phyloP scores from a whole-genome alignment of 1,284 basidiomycete genomes.

The Puccinia triticina region DNA sequence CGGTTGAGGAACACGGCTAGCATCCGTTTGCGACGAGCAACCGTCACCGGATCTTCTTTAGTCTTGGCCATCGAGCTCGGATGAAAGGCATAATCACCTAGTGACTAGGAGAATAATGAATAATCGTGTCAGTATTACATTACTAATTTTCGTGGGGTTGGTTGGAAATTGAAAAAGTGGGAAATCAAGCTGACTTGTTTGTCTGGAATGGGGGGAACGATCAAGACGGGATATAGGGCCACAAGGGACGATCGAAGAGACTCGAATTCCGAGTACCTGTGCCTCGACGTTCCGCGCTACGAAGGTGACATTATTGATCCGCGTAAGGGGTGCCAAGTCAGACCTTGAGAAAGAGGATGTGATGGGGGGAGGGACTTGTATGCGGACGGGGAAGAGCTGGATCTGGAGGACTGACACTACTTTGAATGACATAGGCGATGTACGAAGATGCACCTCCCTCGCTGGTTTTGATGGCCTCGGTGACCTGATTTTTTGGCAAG shows the following conservation, averaged over 20 bases:
- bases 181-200: conserved; percentile 70
- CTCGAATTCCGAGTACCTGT: conserved; percentile 97
- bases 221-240: conserved; percentile 90
- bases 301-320: neutral
- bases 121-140: neutral
- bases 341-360: conserved; percentile 18
- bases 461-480: conserved; percentile 91
- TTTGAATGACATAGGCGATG: conserved; percentile 89
- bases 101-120: conserved; percentile 58
- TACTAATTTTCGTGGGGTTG: neutral
- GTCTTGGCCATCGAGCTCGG: conserved; percentile 75
- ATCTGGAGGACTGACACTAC: conserved; percentile 71
- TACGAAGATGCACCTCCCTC: conserved; percentile 83
- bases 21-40: conserved; percentile 88
- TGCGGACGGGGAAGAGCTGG: neutral
- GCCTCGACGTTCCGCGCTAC: conserved; percentile 78
- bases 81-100: conserved; percentile 96
- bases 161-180: neutral
- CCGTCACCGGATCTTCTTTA: conserved; percentile 91
- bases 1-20: conserved; percentile 92
- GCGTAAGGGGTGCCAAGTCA: neutral
- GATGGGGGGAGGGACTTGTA: neutral
- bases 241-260: conserved; percentile 81
- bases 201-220: conserved; percentile 95
- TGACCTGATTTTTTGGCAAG: conserved; percentile 67